These are phyloP conservation scores for Ramaria rubella DNA, from an alignment of 768 basidiomycete genomes.

Conservation along the genomic window DNA sequence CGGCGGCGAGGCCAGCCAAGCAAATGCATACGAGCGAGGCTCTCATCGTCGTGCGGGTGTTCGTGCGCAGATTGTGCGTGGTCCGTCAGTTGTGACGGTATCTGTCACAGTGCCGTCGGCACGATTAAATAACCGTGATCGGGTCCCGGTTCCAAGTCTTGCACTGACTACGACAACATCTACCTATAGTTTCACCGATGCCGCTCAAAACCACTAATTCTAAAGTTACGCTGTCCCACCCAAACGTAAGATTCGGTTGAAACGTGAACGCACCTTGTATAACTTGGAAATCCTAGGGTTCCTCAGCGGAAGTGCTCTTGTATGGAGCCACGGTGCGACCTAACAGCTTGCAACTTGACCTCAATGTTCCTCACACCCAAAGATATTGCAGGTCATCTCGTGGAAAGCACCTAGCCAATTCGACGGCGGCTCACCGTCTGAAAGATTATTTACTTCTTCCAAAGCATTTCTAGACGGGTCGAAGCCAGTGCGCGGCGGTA, in stretches of 20 bases:
- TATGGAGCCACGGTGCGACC: constrained; percentile 65
- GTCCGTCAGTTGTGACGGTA: background rate
- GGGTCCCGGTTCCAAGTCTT: background rate
- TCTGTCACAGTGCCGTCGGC: background rate
- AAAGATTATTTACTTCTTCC: constrained; percentile 76
- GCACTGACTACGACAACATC: background rate
- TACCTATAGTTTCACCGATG: constrained; percentile 33
- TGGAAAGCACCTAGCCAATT: constrained; percentile 57
- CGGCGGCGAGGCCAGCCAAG: background rate
- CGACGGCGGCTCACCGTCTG: constrained; percentile 34
- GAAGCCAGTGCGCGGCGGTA: constrained; percentile 62
- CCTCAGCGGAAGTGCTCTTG: constrained; percentile 55
- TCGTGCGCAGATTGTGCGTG: background rate
- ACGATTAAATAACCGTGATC: background rate
- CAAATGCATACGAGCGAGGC: background rate
- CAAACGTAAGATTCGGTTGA: constrained; percentile 45
- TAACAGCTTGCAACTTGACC: background rate
- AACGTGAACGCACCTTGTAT: background rate
- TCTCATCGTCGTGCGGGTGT: background rate
- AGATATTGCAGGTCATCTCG: constrained; percentile 44
- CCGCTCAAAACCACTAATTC: constrained; percentile 43
- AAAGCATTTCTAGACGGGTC: constrained; percentile 76
- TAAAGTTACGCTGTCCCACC: constrained; percentile 49
- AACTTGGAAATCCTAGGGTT: constrained; percentile 40
- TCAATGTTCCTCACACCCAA: background rate